Conservation (phyloP, 331 rosid genomes). For the Telfairia occidentalis region DNA sequence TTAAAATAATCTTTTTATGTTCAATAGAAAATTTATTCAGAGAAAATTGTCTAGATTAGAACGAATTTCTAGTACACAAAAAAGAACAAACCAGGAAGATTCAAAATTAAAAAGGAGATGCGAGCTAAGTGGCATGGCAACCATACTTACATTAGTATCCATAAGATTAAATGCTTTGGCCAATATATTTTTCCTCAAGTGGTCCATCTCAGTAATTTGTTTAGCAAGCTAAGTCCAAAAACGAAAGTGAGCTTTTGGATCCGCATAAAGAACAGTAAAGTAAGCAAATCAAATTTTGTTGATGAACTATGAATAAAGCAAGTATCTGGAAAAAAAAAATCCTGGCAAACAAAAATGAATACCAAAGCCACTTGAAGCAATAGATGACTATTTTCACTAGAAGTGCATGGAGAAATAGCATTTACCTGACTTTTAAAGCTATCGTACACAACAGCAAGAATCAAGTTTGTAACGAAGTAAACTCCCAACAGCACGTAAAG, state of each 20-base stretch:
- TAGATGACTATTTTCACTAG: not conserved
- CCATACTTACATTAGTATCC: constrained; percentile 52
- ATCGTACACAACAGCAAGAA: constrained; percentile 92
- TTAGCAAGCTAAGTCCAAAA: constrained; percentile 58
- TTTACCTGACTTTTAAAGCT: constrained; percentile 89
- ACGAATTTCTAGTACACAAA: not conserved
- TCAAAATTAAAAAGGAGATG: not conserved
- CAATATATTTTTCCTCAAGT: constrained; percentile 45
- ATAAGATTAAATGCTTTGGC: constrained; percentile 69
- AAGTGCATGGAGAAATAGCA: constrained; percentile 9
- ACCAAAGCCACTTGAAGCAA: constrained; percentile 5
- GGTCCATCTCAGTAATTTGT: constrained; percentile 71
- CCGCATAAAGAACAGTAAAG: constrained; percentile 13
- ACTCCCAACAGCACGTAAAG: constrained; percentile 88
- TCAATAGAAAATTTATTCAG: not conserved
- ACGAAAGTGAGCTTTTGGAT: constrained; percentile 15
- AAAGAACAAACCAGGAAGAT: not conserved
- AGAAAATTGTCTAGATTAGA: not conserved
- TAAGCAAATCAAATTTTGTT: not conserved
- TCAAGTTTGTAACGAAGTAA: constrained; percentile 83
- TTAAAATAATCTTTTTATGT: not conserved
- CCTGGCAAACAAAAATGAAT: not conserved
- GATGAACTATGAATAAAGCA: not conserved
- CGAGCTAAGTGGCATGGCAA: not conserved
- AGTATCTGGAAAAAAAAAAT: not conserved